phyloP scores from a whole-genome alignment of 192 early-diverging fungal genomes.

The Coemansia erecta region DNA sequence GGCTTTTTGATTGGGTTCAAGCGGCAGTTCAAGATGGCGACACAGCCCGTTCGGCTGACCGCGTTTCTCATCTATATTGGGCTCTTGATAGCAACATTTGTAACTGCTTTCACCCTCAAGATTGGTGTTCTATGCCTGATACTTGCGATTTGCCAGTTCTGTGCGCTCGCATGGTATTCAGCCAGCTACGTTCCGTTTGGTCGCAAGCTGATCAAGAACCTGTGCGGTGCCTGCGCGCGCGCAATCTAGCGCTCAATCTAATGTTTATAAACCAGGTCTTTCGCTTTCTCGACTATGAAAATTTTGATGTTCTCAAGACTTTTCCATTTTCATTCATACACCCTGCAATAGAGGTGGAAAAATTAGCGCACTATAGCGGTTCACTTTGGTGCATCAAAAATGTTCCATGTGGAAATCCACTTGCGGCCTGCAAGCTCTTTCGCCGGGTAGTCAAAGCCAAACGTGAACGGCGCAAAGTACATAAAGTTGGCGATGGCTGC shows the following conservation, averaged over 20 bases:
- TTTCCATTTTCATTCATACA: no score
- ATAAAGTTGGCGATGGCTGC: slow-evolving; percentile 61
- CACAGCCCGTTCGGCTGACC: slow-evolving; percentile 70
- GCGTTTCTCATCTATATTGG: slow-evolving; percentile 72
- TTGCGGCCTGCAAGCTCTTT: slow-evolving; percentile 55
- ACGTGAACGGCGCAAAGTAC: slow-evolving; percentile 78
- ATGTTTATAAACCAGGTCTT: background rate
- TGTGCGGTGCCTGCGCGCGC: slow-evolving; percentile 55
- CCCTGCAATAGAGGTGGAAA: background rate
- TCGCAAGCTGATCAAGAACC: slow-evolving; percentile 60
- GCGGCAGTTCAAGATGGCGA: slow-evolving; percentile 84
- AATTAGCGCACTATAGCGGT: no score
- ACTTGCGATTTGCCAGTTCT: slow-evolving; percentile 81
- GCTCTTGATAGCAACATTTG: slow-evolving; percentile 67
- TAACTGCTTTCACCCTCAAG: slow-evolving; percentile 68
- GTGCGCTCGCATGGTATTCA: slow-evolving; percentile 84
- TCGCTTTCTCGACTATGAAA: no score
- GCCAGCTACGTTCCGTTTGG: slow-evolving; percentile 94
- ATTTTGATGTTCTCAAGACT: no score
- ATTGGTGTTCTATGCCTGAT: slow-evolving; percentile 73
- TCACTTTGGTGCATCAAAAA: slow-evolving; percentile 44
- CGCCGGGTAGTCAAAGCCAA: slow-evolving; percentile 75
- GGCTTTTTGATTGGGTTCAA: slow-evolving; percentile 87
- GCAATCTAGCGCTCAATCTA: slow-evolving; percentile 11
- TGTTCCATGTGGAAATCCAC: slow-evolving; percentile 82